These are phyloP conservation scores for Pseudocercospora crystallina DNA, from an alignment of 2,329 filamentous ascomycete species.

Conservation along the genomic window DNA sequence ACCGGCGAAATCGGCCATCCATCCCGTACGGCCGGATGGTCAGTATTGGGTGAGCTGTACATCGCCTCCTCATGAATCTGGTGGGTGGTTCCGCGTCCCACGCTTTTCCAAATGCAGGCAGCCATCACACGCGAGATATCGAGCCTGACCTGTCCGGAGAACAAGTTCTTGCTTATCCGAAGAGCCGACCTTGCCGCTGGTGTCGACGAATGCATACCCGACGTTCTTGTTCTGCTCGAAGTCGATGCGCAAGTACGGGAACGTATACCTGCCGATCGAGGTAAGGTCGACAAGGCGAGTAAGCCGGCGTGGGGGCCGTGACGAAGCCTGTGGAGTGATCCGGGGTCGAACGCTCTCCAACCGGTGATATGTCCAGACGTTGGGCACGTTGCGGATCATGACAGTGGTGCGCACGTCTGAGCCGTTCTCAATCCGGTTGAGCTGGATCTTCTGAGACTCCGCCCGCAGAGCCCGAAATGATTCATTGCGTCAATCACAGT, in stretches of 20 bases:
- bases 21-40: slow-evolving; percentile 32
- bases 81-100: slow-evolving; percentile 68
- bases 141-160: too few relatives aligned
- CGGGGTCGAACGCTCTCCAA: slow-evolving; percentile 75
- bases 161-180: too few relatives aligned
- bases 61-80: slow-evolving; percentile 33
- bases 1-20: slow-evolving; percentile 21
- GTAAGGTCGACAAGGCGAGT: slow-evolving; percentile 81
- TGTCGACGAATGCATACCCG: slow-evolving; percentile 97
- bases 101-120: too few relatives aligned
- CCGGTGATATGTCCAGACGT: slow-evolving; percentile 68
- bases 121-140: too few relatives aligned
- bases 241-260: slow-evolving; percentile 87
- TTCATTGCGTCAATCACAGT: slow-evolving; percentile 93
- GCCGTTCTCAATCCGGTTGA: slow-evolving; percentile 41
- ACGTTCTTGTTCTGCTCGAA: slow-evolving; percentile 61
- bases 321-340: too few relatives aligned
- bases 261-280: slow-evolving; percentile 83
- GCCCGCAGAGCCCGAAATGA: slow-evolving; percentile 87
- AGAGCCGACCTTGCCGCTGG: slow-evolving; percentile 74
- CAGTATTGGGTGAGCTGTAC: slow-evolving; percentile 11
- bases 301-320: too few relatives aligned
- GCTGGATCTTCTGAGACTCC: slow-evolving; percentile 41
- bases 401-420: slow-evolving; percentile 56
- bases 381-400: slow-evolving; percentile 94